Conservation (phyloP, 2,329 filamentous ascomycete species). For the Coniochaeta sp. region DNA sequence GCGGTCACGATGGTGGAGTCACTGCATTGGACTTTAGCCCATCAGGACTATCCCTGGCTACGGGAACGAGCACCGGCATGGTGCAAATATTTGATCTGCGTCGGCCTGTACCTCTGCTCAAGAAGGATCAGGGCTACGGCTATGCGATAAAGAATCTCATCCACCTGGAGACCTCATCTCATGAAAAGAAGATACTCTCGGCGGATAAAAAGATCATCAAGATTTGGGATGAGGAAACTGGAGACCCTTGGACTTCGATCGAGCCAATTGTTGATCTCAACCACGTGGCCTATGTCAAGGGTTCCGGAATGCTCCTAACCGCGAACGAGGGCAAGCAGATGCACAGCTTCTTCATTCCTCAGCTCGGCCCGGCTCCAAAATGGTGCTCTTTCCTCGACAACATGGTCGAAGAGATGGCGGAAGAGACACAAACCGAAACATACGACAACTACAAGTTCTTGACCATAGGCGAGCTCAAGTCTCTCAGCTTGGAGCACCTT, state of each 20-base stretch:
- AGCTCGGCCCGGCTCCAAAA: slow-evolving; percentile 83
- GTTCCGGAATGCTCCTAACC: slow-evolving; percentile 90
- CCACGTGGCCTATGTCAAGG: slow-evolving; percentile 84
- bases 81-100: slow-evolving; percentile 89
- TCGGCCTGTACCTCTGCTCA: slow-evolving; percentile 74
- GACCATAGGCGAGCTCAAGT: slow-evolving; percentile 76
- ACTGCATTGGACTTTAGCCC: slow-evolving; percentile 82
- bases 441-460: slow-evolving; percentile 99
- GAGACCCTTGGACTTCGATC: slow-evolving; percentile 88
- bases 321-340: slow-evolving; percentile 88
- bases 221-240: slow-evolving; percentile 79
- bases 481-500: slow-evolving; percentile 79
- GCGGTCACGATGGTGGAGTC: slow-evolving; percentile 62
- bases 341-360: slow-evolving; percentile 68
- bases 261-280: slow-evolving; percentile 94
- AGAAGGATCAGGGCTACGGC: slow-evolving; percentile 94
- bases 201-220: slow-evolving; percentile 96
- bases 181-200: slow-evolving; percentile 81
- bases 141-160: slow-evolving; percentile 83
- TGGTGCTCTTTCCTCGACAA: slow-evolving; percentile 98
- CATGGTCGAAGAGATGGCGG: slow-evolving; percentile 97
- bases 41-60: slow-evolving; percentile 76
- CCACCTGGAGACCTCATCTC: slow-evolving; percentile 61
- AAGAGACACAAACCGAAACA: slow-evolving; percentile 67
- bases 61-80: slow-evolving; percentile 80